phyloP scores from a whole-genome alignment of 2,329 filamentous ascomycete genomes.

The Aspergillus alliaceus region DNA sequence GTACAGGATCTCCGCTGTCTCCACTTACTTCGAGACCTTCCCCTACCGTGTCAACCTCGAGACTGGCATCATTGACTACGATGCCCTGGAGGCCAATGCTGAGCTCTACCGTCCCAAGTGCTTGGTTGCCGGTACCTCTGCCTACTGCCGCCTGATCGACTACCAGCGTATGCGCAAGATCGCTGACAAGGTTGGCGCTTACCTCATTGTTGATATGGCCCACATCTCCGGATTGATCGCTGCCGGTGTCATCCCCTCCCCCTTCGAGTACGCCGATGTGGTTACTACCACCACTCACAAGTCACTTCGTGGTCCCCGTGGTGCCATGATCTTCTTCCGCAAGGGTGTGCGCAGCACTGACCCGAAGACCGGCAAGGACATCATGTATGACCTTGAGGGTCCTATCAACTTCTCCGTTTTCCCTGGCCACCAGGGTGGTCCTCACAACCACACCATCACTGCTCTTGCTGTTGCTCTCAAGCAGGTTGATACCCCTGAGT shows the following conservation, averaged over 20 bases:
- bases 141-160: conserved; percentile 94
- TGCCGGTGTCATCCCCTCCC: conserved; percentile 84
- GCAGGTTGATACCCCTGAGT: conserved; percentile 85
- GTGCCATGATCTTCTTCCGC: conserved; percentile 98
- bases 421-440: conserved; percentile 95
- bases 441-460: conserved; percentile 98
- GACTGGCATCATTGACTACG: conserved; percentile 94
- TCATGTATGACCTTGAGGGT: conserved; percentile 83
- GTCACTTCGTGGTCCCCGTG: conserved; percentile 88
- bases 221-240: conserved; percentile 95
- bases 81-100: conserved; percentile 82
- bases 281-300: conserved; percentile 99
- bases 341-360: conserved; percentile 83
- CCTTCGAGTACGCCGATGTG: conserved; percentile 86
- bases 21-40: conserved; percentile 97
- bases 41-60: conserved; percentile 89
- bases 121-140: conserved; percentile 90
- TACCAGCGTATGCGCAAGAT: conserved; percentile 91
- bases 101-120: conserved; percentile 91
- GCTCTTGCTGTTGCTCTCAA: conserved; percentile 91
- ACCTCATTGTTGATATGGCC: conserved; percentile 93
- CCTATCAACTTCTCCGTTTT: conserved; percentile 97
- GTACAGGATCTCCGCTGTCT: conserved; percentile 85
- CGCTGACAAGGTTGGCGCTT: conserved; percentile 86
- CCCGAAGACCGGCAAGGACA: conserved; percentile 80